Conservation (phyloP, 805 yeast genomes). For the Ogataea parapolymorpha region DNA sequence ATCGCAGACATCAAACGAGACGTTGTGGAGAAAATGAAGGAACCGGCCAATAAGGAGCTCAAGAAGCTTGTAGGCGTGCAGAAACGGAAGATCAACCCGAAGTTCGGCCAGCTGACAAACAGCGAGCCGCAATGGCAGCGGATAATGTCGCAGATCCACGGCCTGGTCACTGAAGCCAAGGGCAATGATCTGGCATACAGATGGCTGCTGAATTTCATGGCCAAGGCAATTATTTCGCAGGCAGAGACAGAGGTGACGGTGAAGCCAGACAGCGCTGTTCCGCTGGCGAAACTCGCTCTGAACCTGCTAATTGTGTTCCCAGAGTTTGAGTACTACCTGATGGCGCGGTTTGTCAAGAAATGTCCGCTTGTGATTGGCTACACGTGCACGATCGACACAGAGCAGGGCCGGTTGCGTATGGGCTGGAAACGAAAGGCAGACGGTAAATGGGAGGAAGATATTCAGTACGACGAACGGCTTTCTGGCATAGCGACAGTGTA, state of each 20-base stretch:
- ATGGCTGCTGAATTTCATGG: slow-evolving; percentile 78
- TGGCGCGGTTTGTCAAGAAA: slow-evolving; percentile 85
- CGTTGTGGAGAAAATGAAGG: slow-evolving; percentile 53
- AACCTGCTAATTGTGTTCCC: slow-evolving; percentile 47
- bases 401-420: slow-evolving; percentile 77
- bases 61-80: slow-evolving; percentile 54
- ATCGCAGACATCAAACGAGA: slow-evolving; percentile 57
- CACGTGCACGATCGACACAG: slow-evolving; percentile 71
- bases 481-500: slow-evolving; percentile 83
- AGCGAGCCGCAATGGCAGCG: slow-evolving; percentile 55
- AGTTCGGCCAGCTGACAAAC: slow-evolving; percentile 87
- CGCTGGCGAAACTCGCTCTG: slow-evolving; percentile 67
- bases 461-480: slow-evolving; percentile 77
- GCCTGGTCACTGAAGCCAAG: slow-evolving; percentile 47
- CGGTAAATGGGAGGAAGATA: slow-evolving; percentile 55
- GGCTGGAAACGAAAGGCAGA: slow-evolving; percentile 70
- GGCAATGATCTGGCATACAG: slow-evolving; percentile 49
- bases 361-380: slow-evolving; percentile 89
- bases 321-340: slow-evolving; percentile 51
- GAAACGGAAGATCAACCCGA: slow-evolving; percentile 78
- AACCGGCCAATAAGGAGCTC: slow-evolving; percentile 35
- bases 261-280: slow-evolving; percentile 70
- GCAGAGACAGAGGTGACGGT: slow-evolving; percentile 91
- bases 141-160: slow-evolving; percentile 49
- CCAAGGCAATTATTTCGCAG: slow-evolving; percentile 84